phyloP scores from a whole-genome alignment of 2,329 filamentous ascomycete species.

The Fonsecaea nubica region DNA sequence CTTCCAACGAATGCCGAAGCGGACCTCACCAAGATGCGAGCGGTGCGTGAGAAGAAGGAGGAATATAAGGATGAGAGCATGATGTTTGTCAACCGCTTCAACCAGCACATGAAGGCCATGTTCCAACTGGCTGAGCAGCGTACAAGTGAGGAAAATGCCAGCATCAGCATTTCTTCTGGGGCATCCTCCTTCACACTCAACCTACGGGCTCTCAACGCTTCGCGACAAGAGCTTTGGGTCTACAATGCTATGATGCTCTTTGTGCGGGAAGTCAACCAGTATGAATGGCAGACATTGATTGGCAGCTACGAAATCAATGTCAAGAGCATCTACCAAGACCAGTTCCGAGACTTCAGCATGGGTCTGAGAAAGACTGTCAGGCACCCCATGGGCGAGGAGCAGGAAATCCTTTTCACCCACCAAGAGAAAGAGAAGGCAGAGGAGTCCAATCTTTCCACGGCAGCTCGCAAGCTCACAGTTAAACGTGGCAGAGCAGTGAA shows the following conservation, averaged over 20 bases:
- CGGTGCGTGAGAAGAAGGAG: constrained; percentile 92
- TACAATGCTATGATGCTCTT: constrained; percentile 89
- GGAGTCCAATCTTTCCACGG: constrained; percentile 67
- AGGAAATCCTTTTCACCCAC: constrained; percentile 84
- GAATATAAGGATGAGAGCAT: constrained; percentile 79
- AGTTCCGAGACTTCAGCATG: constrained; percentile 78
- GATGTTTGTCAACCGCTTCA: constrained; percentile 77
- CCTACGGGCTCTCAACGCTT: constrained; percentile 71
- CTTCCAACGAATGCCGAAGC: constrained; percentile 72
- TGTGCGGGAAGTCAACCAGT: constrained; percentile 78
- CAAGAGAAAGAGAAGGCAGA: constrained; percentile 88
- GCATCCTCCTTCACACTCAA: constrained; percentile 67
- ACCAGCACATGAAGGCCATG: constrained; percentile 79
- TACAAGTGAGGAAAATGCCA: constrained; percentile 66
- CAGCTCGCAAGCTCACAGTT: constrained; percentile 88
- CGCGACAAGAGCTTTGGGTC: constrained; percentile 79
- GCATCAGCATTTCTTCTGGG: constrained; percentile 53
- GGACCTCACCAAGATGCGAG: constrained; percentile 82
- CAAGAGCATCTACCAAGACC: constrained; percentile 76
- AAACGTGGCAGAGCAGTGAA: constrained; percentile 83
- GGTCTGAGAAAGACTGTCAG: constrained; percentile 81
- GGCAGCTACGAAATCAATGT: constrained; percentile 80
- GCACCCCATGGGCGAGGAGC: constrained; percentile 77
- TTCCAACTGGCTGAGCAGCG: constrained; percentile 78
- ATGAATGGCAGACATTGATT: constrained; percentile 81